A percentile compares a stretch with the other conserved stretches of the same genome.
These are phyloP conservation scores for Pisolithus microcarpus DNA, from an alignment of 768 basidiomycete genomes.

Conservation along the genomic window DNA sequence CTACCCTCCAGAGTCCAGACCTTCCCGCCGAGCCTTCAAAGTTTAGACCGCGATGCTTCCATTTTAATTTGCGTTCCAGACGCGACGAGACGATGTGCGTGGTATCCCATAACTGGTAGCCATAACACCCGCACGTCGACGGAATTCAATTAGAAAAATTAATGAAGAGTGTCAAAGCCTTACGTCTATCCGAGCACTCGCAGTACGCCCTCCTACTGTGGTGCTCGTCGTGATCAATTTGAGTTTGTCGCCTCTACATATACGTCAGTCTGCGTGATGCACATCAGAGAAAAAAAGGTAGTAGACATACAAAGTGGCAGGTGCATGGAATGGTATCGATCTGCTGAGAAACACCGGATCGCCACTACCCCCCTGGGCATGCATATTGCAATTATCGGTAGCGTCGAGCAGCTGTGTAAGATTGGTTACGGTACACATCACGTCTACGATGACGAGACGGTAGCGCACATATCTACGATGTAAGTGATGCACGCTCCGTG, in stretches of 20 bases:
- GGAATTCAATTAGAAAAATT: no score
- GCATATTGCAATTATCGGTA: constrained; percentile 31
- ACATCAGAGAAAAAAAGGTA: not conserved
- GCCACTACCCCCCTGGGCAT: constrained; percentile 23
- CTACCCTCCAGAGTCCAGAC: no score
- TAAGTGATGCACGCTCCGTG: constrained; percentile 37
- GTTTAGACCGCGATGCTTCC: constrained; percentile 16
- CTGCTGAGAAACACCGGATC: constrained; percentile 35
- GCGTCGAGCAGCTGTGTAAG: constrained; percentile 34
- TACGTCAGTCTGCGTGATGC: not conserved
- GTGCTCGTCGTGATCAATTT: constrained; percentile 35
- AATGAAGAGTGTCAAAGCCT: not conserved
- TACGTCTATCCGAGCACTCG: constrained; percentile 38
- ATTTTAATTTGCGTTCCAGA: constrained; percentile 38
- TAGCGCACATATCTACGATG: constrained; percentile 42
- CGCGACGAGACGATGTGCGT: constrained; percentile 33
- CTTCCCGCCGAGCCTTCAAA: constrained; percentile 4
- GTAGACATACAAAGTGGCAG: constrained; percentile 31
- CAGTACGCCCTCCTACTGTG: constrained; percentile 22
- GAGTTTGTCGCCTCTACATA: constrained; percentile 37
- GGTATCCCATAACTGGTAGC: constrained; percentile 35
- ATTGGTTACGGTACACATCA: not conserved
- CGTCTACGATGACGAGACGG: not conserved
- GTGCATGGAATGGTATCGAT: constrained; percentile 42
- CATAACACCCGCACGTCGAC: no score